A percentile compares a stretch with the other conserved stretches of the same genome.
Evolutionary conservation across 768 basidiomycete genomes (phyloP).

Genomic region (Vararia minispora): DNA sequence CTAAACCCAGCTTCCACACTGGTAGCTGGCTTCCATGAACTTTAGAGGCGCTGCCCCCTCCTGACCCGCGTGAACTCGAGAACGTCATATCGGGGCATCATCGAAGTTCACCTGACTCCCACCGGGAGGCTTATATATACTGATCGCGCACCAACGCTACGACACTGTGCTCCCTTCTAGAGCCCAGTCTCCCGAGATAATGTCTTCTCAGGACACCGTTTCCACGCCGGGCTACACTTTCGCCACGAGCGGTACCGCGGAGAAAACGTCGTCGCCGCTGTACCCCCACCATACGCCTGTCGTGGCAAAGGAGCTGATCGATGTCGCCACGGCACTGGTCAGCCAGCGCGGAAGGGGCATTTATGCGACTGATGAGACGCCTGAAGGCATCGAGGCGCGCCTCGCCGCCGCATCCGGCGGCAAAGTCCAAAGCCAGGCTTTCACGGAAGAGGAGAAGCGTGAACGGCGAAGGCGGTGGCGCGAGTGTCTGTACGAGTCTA

Average conservation of each 20-base stretch:
- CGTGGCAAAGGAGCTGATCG: conserved; percentile 32
- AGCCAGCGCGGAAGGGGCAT: conserved; percentile 38
- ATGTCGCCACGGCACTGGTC: conserved; percentile 33
- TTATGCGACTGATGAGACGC: conserved; percentile 43
- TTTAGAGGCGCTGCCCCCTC: too few species aligned
- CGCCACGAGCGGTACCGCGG: conserved; percentile 11
- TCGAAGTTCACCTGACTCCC: too few species aligned
- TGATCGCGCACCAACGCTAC: too few species aligned
- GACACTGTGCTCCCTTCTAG: too few species aligned
- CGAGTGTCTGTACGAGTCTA: conserved; percentile 30
- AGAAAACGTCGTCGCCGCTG: conserved; percentile 20
- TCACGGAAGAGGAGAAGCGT: conserved; percentile 25
- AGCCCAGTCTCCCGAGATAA: too few species aligned
- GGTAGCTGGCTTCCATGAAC: too few species aligned
- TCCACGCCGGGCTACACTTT: conserved; percentile 24
- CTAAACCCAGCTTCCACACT: too few species aligned
- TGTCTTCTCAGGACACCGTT: conserved; percentile 14
- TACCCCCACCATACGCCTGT: conserved; percentile 29
- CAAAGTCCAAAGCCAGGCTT: conserved; percentile 16
- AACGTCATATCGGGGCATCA: too few species aligned
- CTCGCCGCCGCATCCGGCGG: conserved; percentile 26
- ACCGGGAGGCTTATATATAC: too few species aligned
- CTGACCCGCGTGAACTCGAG: too few species aligned
- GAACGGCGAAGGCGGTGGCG: conserved; percentile 33
- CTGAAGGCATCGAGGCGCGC: conserved; percentile 29